Base-by-base conservation (phyloP, 257 asterid genomes). In the Lantana camara region DNA sequence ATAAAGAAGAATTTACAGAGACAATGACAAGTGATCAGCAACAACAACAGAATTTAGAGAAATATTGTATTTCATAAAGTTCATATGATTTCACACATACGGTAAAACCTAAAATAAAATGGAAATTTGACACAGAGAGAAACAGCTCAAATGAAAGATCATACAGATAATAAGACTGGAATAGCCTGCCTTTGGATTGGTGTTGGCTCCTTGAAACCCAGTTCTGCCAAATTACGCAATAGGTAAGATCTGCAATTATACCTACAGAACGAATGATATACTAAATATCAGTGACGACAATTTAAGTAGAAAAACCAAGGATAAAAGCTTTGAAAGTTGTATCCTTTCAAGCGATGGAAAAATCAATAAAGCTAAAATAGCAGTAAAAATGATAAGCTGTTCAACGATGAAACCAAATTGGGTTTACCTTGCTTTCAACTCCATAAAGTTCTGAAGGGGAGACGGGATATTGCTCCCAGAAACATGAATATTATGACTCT, bases 141-240 rank as follows among this genome's bases (percentile, higher is more conserved):
- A 56, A 21, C 40, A 70, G 79, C 66, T 73, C 74, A 77, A 80
- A 75, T 63, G 66, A 74, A 80, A 79, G 63, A 77, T 63, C 96
- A 83, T 91, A 88, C 98, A 69, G 96, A 84, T 86, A 88, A 74
- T 64, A 91, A 80, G 73, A 83, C 83, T 75, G 96, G 90, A 82
- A 88, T 88, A 70, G 98, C 79, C 96, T 91, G 98, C 91, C 82
- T 88, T 86, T 91, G 98, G 81, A 91, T 88, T 19, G 98, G 96
- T 44, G 98, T 91, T 75, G 91, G 98, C 73, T 91, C 98, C 81
- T 76, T 73, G 57, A 82, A 82, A 71, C 98, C 96, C 58, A 88
- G 69, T 56, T 79, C 85, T 9, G 80, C 79, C 73, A 91, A 75
- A 71, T 88, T 91, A 51, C 77, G 88, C 64, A 91, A 56, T 21